phyloP scores from a whole-genome alignment of 1,139 yeast genomes.

The Pneumocystis carinii region DNA sequence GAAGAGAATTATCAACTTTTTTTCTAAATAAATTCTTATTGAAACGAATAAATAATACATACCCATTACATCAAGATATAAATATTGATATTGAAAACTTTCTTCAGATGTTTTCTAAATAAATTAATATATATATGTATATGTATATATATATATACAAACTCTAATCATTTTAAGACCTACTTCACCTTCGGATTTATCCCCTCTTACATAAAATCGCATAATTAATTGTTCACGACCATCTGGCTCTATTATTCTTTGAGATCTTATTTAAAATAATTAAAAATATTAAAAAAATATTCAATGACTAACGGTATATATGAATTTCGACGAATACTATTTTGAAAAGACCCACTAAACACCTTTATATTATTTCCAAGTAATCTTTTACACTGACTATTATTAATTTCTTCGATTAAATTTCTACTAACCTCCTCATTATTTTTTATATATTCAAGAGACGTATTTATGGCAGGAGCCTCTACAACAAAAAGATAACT shows the following conservation, averaged over 20 bases:
- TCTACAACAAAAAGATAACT: background rate
- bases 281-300: background rate
- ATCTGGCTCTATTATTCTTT: slow-evolving; percentile 33
- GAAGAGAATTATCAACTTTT: background rate
- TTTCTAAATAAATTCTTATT: background rate
- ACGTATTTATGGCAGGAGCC: background rate
- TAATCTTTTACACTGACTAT: background rate
- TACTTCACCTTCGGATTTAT: slow-evolving; percentile 41
- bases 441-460: background rate
- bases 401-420: background rate
- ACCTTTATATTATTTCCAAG: background rate
- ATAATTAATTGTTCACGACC: slow-evolving; percentile 57
- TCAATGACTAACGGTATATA: background rate
- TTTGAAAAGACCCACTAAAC: background rate
- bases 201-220: slow-evolving; percentile 62
- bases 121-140: background rate
- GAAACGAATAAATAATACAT: background rate
- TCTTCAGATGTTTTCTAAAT: background rate
- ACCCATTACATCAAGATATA: background rate
- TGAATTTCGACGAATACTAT: background rate
- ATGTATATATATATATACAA: background rate
- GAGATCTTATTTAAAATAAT: background rate
- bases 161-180: slow-evolving; percentile 48
- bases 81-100: background rate
- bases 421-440: background rate